Evolutionary conservation across 257 asterid species (phyloP).

Genomic region (Capsicum rhomboideum): DNA sequence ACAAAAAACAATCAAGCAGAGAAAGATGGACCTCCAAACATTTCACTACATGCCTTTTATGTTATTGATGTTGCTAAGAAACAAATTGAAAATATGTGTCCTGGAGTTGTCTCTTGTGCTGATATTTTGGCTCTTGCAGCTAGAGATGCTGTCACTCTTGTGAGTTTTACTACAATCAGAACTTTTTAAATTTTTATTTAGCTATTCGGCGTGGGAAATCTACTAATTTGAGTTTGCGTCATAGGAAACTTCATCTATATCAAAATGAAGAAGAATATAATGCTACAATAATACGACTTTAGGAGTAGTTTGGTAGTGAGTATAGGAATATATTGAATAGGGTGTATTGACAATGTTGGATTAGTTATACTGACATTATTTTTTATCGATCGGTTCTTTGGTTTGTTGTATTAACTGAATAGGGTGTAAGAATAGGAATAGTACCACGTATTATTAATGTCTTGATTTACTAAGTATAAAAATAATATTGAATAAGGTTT

Average conservation of each 20-base stretch:
- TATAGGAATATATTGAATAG: not conserved
- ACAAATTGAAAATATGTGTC: slow-evolving; percentile 54
- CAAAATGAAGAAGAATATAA: not conserved
- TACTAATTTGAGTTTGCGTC: not conserved
- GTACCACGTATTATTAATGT: not conserved
- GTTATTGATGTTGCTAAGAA: slow-evolving; percentile 63
- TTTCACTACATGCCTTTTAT: slow-evolving; percentile 80
- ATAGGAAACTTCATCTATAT: not conserved
- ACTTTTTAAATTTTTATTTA: not conserved
- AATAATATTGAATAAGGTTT: not conserved
- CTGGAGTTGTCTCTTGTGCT: slow-evolving; percentile 86
- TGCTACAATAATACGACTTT: not conserved
- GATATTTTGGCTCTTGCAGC: slow-evolving; percentile 81
- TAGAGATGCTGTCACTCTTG: slow-evolving; percentile 68
- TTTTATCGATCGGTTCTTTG: not conserved
- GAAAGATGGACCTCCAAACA: slow-evolving; percentile 75
- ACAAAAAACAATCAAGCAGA: slow-evolving; percentile 45
- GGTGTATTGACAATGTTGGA: not conserved
- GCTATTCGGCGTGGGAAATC: not conserved
- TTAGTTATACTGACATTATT: not conserved
- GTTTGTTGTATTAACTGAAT: not conserved
- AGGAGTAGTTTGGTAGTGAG: not conserved
- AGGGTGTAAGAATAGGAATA: not conserved
- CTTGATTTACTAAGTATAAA: not conserved
- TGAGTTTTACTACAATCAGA: slow-evolving; percentile 14